phyloP scores from a whole-genome alignment of 345 rosid species.

The Gossypium australe region DNA sequence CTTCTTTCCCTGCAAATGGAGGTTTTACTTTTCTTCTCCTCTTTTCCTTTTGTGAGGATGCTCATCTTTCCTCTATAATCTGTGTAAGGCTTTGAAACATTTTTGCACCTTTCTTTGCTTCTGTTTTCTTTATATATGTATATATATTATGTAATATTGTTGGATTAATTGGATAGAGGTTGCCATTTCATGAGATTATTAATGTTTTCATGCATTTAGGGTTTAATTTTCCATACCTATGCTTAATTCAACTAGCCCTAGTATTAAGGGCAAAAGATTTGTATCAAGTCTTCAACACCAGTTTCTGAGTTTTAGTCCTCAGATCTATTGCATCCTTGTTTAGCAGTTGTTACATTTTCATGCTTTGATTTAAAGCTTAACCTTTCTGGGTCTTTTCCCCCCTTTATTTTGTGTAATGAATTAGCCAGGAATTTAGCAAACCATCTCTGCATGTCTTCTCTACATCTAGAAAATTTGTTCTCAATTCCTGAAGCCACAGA shows the following conservation, averaged over 20 bases:
- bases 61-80: not conserved
- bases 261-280: too few species aligned
- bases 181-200: not conserved
- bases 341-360: not conserved
- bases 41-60: not conserved
- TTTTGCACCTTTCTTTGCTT: not conserved
- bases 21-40: not conserved
- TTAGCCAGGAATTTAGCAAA: not conserved
- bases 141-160: not conserved
- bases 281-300: too few species aligned
- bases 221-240: not conserved
- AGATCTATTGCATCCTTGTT: not conserved
- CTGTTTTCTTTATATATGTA: not conserved
- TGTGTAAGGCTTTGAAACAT: constrained; percentile 5
- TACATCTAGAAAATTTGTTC: not conserved
- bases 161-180: not conserved
- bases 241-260: not conserved
- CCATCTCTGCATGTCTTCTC: constrained; percentile 5
- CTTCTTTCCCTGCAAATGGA: not conserved
- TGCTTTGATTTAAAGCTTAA: not conserved
- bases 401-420: not conserved
- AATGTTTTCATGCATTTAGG: not conserved
- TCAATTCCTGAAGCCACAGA: not conserved
- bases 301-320: not conserved
- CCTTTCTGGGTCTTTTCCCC: not conserved